phyloP scores from a whole-genome alignment of 129 eudicot genomes.

The Silybum marianum region DNA sequence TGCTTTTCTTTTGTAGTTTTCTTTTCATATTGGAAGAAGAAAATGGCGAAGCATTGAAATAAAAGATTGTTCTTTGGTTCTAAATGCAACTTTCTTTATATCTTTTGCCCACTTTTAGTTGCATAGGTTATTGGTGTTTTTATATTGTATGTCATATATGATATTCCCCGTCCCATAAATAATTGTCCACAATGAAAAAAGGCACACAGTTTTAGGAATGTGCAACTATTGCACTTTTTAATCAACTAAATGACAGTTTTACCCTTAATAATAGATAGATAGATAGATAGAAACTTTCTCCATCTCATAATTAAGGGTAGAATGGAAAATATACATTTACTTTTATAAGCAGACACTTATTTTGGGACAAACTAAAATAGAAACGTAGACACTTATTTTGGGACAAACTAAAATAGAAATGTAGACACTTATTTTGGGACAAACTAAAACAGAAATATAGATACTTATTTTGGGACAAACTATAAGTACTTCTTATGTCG shows the following conservation, averaged over 20 bases:
- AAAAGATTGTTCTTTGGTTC: neutral
- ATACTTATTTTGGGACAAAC: too few species aligned
- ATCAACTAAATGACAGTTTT: neutral
- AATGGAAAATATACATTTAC: neutral
- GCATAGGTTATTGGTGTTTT: neutral
- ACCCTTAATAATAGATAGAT: neutral
- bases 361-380: too few species aligned
- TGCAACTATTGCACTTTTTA: neutral
- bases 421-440: too few species aligned
- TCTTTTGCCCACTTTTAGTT: neutral
- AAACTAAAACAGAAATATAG: too few species aligned
- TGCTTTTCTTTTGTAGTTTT: neutral
- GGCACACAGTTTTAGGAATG: neutral
- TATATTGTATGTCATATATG: neutral
- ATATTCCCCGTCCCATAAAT: neutral
- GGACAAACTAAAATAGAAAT: too few species aligned
- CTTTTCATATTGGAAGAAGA: neutral
- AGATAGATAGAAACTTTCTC: neutral
- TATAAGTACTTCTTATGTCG: neutral
- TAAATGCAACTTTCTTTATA: neutral
- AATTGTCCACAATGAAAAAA: neutral
- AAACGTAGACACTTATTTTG: too few species aligned
- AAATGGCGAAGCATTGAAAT: neutral
- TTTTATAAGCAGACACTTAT: too few species aligned
- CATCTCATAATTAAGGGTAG: neutral